Evolutionary conservation across 2,329 filamentous ascomycete genomes (phyloP).

Genomic region (Neofusicoccum umdonicola): DNA sequence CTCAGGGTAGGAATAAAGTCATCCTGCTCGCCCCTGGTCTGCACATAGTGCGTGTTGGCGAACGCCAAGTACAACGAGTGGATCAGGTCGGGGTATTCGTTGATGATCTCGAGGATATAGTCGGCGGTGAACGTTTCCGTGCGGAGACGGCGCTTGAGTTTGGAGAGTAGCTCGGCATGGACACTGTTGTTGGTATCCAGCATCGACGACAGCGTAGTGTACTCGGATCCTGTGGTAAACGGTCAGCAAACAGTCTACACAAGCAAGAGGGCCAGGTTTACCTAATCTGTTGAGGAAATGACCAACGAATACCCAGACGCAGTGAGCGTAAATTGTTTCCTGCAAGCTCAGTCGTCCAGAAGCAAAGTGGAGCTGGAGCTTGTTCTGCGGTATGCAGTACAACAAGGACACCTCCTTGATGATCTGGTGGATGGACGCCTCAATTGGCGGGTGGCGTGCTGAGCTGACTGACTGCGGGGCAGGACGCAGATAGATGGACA

Average conservation of each 20-base stretch:
- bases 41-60: constrained; percentile 78
- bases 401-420: constrained; percentile 96
- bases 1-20: constrained; percentile 70
- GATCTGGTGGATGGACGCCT: constrained; percentile 96
- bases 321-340: constrained; percentile 96
- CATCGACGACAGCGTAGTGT: constrained; percentile 78
- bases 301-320: constrained; percentile 94
- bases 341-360: constrained; percentile 84
- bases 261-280: neutral
- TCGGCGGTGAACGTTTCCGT: constrained; percentile 97
- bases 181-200: constrained; percentile 77
- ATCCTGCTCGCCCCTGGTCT: constrained; percentile 62
- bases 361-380: constrained; percentile 87
- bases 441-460: constrained; percentile 70
- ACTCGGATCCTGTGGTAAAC: constrained; percentile 62
- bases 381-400: constrained; percentile 97
- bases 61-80: constrained; percentile 88
- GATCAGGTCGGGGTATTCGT: constrained; percentile 81
- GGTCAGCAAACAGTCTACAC: neutral
- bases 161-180: constrained; percentile 83
- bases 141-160: constrained; percentile 91
- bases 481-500: constrained; percentile 89
- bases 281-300: constrained; percentile 94
- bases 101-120: constrained; percentile 97
- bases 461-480: constrained; percentile 56